Evolutionary conservation across 352 stramenopile species (phyloP).

Genomic region (Phytopythium litorale): DNA sequence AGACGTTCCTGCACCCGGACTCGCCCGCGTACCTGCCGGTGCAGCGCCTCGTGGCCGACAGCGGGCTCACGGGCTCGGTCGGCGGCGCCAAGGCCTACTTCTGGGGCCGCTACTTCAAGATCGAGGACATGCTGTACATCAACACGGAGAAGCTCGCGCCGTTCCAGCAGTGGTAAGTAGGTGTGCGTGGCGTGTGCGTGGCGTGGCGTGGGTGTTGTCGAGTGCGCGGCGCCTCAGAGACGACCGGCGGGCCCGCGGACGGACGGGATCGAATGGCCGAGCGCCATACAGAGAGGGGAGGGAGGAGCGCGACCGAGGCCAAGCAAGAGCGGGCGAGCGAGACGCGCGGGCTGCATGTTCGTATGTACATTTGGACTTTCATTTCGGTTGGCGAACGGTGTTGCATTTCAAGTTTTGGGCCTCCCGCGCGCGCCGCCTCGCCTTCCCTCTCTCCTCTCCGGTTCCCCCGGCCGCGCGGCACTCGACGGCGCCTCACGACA

Average conservation of each 20-base stretch:
- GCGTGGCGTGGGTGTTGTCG: too few species aligned
- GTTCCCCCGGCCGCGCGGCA: not conserved
- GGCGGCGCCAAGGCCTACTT: conserved; percentile 85
- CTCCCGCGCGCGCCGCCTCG: not conserved
- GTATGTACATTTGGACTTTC: conserved; percentile 2
- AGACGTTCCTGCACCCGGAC: conserved; percentile 85
- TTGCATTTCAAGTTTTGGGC: conserved; percentile 7
- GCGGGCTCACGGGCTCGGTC: conserved; percentile 56
- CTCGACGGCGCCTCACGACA: not conserved
- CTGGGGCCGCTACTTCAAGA: conserved; percentile 81
- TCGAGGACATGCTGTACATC: conserved; percentile 84
- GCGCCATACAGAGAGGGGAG: not conserved
- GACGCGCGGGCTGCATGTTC: not conserved
- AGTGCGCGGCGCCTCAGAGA: not conserved
- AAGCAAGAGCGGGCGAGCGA: not conserved
- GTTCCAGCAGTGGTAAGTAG: conserved; percentile 69
- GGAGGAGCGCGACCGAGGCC: not conserved
- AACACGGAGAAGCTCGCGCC: conserved; percentile 80
- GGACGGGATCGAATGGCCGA: not conserved
- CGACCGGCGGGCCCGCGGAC: not conserved
- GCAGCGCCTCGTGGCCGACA: conserved; percentile 49
- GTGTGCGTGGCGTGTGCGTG: not conserved
- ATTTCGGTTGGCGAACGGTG: conserved; percentile 4
- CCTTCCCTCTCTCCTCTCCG: conserved; percentile 1
- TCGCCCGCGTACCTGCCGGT: conserved; percentile 73